Percentiles rank a stretch among this genome's conserved stretches.
phyloP scores from a whole-genome alignment of 1,139 yeast species.

The Pichia sp. region DNA sequence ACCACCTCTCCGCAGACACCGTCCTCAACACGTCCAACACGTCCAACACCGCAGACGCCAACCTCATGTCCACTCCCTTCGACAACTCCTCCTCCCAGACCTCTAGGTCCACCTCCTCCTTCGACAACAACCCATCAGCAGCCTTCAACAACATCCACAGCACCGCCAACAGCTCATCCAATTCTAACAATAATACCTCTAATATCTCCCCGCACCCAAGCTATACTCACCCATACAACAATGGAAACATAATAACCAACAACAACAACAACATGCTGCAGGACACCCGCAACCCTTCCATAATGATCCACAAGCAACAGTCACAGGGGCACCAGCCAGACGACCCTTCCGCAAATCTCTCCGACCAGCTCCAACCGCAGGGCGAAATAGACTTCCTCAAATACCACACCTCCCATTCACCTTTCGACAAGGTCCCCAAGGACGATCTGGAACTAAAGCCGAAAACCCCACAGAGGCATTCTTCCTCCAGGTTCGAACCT shows the following conservation, averaged over 20 bases:
- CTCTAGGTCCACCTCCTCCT: not conserved
- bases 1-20: not conserved
- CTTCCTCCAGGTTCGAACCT: conserved; percentile 89
- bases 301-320: conserved; percentile 15
- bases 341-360: conserved; percentile 6
- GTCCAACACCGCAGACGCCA: not conserved
- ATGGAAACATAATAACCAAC: not conserved
- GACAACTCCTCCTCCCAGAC: conserved; percentile 1
- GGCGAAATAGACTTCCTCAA: conserved; percentile 27
- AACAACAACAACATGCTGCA: not conserved
- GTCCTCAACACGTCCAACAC: not conserved
- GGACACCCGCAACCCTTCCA: not conserved
- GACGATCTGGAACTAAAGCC: conserved; percentile 49
- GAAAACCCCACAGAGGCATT: conserved; percentile 81
- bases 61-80: not conserved
- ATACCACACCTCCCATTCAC: conserved; percentile 29
- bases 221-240: not conserved
- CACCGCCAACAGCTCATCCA: not conserved
- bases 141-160: not conserved
- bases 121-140: not conserved
- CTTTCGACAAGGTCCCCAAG: conserved; percentile 35
- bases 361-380: conserved; percentile 17
- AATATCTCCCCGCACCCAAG: conserved; percentile 2
- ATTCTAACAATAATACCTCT: conserved; percentile 1
- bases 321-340: conserved; percentile 5